Conservation (phyloP, 2,329 filamentous ascomycete genomes). For the Nigrograna mackinnonii region DNA sequence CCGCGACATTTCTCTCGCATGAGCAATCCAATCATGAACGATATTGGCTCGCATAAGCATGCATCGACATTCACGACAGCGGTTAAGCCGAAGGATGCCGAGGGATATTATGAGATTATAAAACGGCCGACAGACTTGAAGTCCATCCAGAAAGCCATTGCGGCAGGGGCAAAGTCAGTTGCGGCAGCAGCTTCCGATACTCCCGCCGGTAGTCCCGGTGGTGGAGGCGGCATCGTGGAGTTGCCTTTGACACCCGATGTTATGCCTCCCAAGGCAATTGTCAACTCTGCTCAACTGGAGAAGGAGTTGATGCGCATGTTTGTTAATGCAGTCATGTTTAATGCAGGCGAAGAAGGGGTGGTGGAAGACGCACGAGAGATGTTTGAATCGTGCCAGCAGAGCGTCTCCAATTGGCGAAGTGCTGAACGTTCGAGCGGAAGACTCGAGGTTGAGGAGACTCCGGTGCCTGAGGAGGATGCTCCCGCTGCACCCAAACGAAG, state of each 20-base stretch:
- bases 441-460: conserved; percentile 32
- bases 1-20: conserved; percentile 54
- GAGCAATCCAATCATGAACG: conserved; percentile 53
- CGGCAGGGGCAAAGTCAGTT: conserved; percentile 62
- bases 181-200: conserved; percentile 54
- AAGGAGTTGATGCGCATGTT: conserved; percentile 96
- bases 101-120: conserved; percentile 57
- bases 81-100: conserved; percentile 54
- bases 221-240: conserved; percentile 47
- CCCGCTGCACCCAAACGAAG: conserved; percentile 27
- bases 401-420: conserved; percentile 74
- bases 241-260: conserved; percentile 75
- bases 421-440: conserved; percentile 57
- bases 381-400: conserved; percentile 84
- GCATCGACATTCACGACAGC: conserved; percentile 54
- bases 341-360: conserved; percentile 85
- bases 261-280: conserved; percentile 83
- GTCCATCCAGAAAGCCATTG: conserved; percentile 53
- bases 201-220: conserved; percentile 64
- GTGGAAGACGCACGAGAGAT: conserved; percentile 88
- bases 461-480: conserved; percentile 25
- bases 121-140: conserved; percentile 56
- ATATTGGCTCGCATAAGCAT: conserved; percentile 56
- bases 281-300: conserved; percentile 91
- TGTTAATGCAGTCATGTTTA: conserved; percentile 98